phyloP scores from a whole-genome alignment of 305 asterid genomes.

The Fraxinus platypoda region DNA sequence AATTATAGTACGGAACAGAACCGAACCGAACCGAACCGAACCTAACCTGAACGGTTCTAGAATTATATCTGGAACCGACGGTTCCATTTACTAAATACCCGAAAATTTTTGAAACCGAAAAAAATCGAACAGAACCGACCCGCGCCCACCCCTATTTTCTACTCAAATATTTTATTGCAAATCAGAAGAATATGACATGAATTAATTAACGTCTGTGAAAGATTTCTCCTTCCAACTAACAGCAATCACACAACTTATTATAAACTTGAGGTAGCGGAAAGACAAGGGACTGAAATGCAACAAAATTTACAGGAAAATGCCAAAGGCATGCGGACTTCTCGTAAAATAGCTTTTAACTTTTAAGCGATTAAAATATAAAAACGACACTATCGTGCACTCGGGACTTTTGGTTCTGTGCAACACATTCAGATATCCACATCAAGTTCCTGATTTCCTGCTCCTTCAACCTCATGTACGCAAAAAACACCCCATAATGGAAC shows the following conservation, averaged over 20 bases:
- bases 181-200: not conserved
- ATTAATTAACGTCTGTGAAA: not conserved
- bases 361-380: constrained; percentile 55
- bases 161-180: not conserved
- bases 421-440: constrained; percentile 99
- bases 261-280: not conserved
- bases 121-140: too few relatives aligned
- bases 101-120: too few relatives aligned
- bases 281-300: not conserved
- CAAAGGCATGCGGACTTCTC: not conserved
- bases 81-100: too few relatives aligned
- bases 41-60: too few relatives aligned
- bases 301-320: not conserved
- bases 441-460: constrained; percentile 99
- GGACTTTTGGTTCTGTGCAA: constrained; percentile 95
- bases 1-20: too few relatives aligned
- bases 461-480: constrained; percentile 89
- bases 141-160: too few relatives aligned
- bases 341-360: not conserved
- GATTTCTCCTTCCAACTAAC: not conserved
- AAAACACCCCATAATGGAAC: constrained; percentile 93
- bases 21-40: too few relatives aligned
- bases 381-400: constrained; percentile 96
- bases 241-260: not conserved
- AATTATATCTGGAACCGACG: too few relatives aligned